These are phyloP conservation scores for Corynespora cassiicola DNA, from an alignment of 2,329 filamentous ascomycete genomes.

Conservation along the genomic window DNA sequence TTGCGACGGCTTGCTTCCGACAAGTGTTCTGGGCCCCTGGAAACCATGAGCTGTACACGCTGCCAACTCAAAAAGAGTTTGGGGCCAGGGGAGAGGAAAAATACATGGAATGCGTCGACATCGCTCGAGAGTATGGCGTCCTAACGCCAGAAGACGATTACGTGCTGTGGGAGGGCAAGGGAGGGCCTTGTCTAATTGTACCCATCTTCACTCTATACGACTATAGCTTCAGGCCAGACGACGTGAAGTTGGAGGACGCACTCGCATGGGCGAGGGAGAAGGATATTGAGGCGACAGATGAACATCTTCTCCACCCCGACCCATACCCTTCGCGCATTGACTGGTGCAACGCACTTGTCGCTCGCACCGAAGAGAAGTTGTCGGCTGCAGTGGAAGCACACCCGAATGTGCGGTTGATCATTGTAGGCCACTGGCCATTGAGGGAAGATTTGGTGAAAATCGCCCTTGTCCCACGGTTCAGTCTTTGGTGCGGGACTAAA, in stretches of 20 bases:
- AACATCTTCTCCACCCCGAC: slow-evolving; percentile 53
- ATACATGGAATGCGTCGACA: slow-evolving; percentile 61
- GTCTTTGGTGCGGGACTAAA: slow-evolving; percentile 56
- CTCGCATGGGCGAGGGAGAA: slow-evolving; percentile 54
- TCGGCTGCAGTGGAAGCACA: slow-evolving; percentile 34
- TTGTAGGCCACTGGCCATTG: slow-evolving; percentile 56
- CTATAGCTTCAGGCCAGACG: slow-evolving; percentile 62
- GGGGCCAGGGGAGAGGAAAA: slow-evolving; percentile 58
- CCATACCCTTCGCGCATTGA: slow-evolving; percentile 52
- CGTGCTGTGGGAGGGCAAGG: slow-evolving; percentile 60
- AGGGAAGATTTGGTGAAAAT: slow-evolving; percentile 53
- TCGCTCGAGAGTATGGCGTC: slow-evolving; percentile 60
- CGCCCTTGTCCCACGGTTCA: slow-evolving; percentile 51
- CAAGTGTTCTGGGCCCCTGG: slow-evolving; percentile 64
- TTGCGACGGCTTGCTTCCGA: slow-evolving; percentile 50
- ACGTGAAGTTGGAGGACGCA: slow-evolving; percentile 57
- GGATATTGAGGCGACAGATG: slow-evolving; percentile 54
- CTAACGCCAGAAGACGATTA: slow-evolving; percentile 65
- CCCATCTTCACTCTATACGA: slow-evolving; percentile 67
- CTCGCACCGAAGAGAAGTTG: slow-evolving; percentile 50
- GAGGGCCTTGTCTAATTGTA: slow-evolving; percentile 57
- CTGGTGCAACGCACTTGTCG: slow-evolving; percentile 53
- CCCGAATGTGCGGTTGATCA: slow-evolving; percentile 46
- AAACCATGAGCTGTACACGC: slow-evolving; percentile 65
- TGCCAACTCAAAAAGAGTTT: slow-evolving; percentile 47